Conservation (phyloP, 192 early-diverging fungal genomes). For the Backusella parvicylindrica region DNA sequence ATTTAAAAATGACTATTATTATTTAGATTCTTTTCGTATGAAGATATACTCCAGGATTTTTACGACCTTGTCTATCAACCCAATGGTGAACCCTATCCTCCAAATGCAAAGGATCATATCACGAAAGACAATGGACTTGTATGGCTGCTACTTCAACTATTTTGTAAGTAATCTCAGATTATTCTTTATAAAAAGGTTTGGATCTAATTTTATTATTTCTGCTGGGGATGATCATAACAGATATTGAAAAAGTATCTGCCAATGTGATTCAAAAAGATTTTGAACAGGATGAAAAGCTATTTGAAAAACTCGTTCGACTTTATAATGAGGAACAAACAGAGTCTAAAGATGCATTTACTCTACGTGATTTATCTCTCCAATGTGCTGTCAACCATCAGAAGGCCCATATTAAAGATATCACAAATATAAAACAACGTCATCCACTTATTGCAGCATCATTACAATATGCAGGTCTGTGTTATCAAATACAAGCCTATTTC, state of each 20-base stretch:
- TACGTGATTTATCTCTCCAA: constrained; percentile 72
- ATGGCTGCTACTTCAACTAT: constrained; percentile 70
- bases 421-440: constrained; percentile 70
- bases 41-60: constrained; percentile 51
- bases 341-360: constrained; percentile 68
- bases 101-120: constrained; percentile 36
- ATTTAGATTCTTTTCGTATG: constrained; percentile 52
- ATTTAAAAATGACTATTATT: not conserved
- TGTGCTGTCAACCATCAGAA: constrained; percentile 70
- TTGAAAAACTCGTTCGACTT: constrained; percentile 64
- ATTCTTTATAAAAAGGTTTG: no score
- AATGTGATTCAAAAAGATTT: constrained; percentile 63
- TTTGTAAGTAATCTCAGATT: constrained; percentile 27
- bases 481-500: constrained; percentile 50
- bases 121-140: constrained; percentile 72
- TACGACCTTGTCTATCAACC: constrained; percentile 51
- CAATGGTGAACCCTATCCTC: constrained; percentile 43
- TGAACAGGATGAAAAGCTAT: constrained; percentile 64
- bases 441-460: constrained; percentile 61
- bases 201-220: no score
- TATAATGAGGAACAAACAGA: constrained; percentile 75
- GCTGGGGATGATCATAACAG: no score
- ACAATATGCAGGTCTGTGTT: constrained; percentile 53
- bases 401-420: constrained; percentile 53
- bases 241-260: constrained; percentile 61